Evolutionary conservation across 352 stramenopile species (phyloP).

Genomic region (Peronosclerospora sorghi): DNA sequence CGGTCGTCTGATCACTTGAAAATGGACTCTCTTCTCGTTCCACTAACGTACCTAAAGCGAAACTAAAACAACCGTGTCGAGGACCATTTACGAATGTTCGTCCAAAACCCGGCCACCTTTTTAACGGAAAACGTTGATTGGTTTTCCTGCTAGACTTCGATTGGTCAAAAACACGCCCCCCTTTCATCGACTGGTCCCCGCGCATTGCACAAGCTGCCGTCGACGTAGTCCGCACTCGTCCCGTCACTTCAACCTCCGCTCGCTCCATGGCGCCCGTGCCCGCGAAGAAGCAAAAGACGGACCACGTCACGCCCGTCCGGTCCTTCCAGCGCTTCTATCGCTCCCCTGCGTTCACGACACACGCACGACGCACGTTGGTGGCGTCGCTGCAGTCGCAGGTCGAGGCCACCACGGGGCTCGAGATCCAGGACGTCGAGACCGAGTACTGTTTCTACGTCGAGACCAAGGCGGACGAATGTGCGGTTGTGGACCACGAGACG

Average conservation of each 20-base stretch:
- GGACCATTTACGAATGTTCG: too few relatives aligned
- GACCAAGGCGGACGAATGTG: constrained; percentile 26
- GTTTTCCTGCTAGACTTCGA: too few relatives aligned
- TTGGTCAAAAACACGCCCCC: too few relatives aligned
- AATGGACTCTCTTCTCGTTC: too few relatives aligned
- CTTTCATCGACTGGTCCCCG: too few relatives aligned
- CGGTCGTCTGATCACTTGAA: too few relatives aligned
- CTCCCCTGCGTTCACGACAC: constrained; percentile 54
- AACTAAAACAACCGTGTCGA: too few relatives aligned
- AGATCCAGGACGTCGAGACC: constrained; percentile 67
- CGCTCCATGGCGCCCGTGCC: constrained; percentile 23
- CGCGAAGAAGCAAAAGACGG: constrained; percentile 69
- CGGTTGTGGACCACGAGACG: constrained; percentile 43
- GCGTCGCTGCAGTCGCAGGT: constrained; percentile 26
- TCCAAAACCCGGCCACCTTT: too few relatives aligned
- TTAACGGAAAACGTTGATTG: too few relatives aligned
- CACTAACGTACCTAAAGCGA: too few relatives aligned
- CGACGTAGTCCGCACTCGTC: constrained; percentile 5
- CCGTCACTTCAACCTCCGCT: constrained; percentile 16
- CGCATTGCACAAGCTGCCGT: constrained; percentile 20
- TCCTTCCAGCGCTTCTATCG: constrained; percentile 69
- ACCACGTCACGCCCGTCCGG: constrained; percentile 11
- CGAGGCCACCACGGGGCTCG: constrained; percentile 8
- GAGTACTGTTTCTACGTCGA: constrained; percentile 97
- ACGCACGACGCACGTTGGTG: constrained; percentile 48